phyloP scores from a whole-genome alignment of 2,329 filamentous ascomycete genomes.

The Sarocladiaceae sp. region DNA sequence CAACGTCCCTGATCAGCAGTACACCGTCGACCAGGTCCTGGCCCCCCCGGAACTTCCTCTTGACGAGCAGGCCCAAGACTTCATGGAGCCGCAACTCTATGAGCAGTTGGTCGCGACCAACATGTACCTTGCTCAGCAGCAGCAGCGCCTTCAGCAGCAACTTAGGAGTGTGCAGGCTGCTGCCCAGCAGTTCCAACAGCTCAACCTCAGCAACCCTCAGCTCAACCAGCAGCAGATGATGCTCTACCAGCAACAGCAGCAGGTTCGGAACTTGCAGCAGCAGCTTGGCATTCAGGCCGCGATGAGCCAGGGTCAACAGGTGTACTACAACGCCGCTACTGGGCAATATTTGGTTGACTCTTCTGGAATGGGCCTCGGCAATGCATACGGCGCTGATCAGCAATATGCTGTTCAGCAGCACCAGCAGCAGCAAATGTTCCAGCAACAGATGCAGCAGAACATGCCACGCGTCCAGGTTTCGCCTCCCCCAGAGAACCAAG shows the following conservation, averaged over 20 bases:
- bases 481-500: constrained; percentile 62
- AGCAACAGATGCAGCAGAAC: constrained; percentile 41
- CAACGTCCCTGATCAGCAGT: constrained; percentile 39
- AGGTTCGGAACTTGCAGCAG: constrained; percentile 36
- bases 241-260: constrained; percentile 41
- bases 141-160: constrained; percentile 93
- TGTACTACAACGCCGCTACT: constrained; percentile 83
- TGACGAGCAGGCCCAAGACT: constrained; percentile 60
- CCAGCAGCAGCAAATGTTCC: constrained; percentile 42
- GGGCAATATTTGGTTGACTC: constrained; percentile 82
- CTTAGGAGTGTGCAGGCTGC: constrained; percentile 78
- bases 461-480: constrained; percentile 78
- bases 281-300: constrained; percentile 33
- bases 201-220: constrained; percentile 59
- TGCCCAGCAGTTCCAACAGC: constrained; percentile 75
- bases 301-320: constrained; percentile 54
- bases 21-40: constrained; percentile 84
- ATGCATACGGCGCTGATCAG: constrained; percentile 37
- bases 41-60: constrained; percentile 79
- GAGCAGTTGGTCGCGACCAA: constrained; percentile 89
- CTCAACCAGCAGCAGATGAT: constrained; percentile 44
- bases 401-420: constrained; percentile 33
- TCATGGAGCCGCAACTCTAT: constrained; percentile 79
- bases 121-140: constrained; percentile 87
- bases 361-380: constrained; percentile 27